A percentile compares a stretch with the other conserved stretches of the same genome.
These are phyloP conservation scores for Colletotrichum sublineola DNA, from an alignment of 2,329 filamentous ascomycete species.

Conservation along the genomic window DNA sequence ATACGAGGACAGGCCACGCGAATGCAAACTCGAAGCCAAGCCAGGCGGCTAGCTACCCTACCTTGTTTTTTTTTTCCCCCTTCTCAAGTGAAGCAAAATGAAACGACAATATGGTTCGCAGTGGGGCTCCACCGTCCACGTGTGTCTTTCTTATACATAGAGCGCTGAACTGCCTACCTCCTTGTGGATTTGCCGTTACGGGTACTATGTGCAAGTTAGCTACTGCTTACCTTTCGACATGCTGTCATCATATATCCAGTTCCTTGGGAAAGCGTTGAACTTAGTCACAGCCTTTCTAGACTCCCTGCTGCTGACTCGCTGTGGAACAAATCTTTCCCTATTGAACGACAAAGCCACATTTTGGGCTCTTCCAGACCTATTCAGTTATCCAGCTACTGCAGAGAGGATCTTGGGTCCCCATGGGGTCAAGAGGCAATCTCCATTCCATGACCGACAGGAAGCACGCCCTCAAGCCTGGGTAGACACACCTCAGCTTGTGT, in stretches of 20 bases:
- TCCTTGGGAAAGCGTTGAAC: background rate
- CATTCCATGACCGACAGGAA: constrained; percentile 12
- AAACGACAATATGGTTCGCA: no score
- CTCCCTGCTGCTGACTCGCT: background rate
- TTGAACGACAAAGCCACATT: background rate
- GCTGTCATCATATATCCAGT: background rate
- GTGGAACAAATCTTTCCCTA: background rate
- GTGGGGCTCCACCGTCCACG: no score
- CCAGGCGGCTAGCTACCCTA: no score
- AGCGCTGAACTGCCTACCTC: background rate
- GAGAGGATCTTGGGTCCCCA: background rate
- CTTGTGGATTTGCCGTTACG: background rate
- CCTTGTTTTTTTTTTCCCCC: no score
- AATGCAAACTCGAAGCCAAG: no score
- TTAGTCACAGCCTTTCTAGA: background rate
- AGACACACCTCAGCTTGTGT: constrained; percentile 25
- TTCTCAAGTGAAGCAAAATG: no score
- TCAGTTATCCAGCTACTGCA: background rate
- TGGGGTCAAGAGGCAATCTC: background rate
- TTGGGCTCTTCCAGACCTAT: background rate
- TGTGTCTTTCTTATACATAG: no score
- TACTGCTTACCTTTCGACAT: background rate
- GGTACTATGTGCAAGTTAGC: no score
- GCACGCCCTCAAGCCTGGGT: constrained; percentile 27
- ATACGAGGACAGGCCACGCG: no score